These are phyloP conservation scores for Naganishia cerealis DNA, from an alignment of 1,284 basidiomycete species.

Conservation along the genomic window DNA sequence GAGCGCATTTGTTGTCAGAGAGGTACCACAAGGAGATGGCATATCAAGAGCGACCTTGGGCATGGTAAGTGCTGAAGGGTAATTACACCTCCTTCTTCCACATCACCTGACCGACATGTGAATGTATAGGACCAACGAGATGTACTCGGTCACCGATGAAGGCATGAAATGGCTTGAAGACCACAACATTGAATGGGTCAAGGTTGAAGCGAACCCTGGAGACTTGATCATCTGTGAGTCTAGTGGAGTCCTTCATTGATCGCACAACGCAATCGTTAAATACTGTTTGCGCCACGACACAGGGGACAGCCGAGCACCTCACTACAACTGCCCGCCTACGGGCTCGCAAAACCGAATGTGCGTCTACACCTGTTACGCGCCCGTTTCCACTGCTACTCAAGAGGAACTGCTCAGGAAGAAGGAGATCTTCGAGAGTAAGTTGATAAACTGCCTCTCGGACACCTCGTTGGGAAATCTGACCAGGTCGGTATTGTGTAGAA, in stretches of 20 bases:
- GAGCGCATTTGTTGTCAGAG: constrained; percentile 42
- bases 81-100: constrained; percentile 42
- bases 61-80: constrained; percentile 45
- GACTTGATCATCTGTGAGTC: constrained; percentile 45
- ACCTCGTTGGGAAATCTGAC: background rate
- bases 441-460: background rate
- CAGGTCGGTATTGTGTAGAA: background rate
- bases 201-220: constrained; percentile 43
- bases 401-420: constrained; percentile 24
- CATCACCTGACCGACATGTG: background rate
- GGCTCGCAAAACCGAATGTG: constrained; percentile 10
- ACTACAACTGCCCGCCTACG: constrained; percentile 23
- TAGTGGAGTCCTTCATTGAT: background rate
- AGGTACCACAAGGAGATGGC: constrained; percentile 37
- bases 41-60: constrained; percentile 5
- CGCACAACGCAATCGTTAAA: background rate
- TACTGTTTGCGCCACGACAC: no score
- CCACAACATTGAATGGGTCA: constrained; percentile 43
- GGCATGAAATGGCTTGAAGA: constrained; percentile 44
- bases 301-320: constrained; percentile 27
- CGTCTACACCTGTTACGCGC: constrained; percentile 25
- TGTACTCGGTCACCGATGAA: constrained; percentile 44
- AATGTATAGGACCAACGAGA: constrained; percentile 36
- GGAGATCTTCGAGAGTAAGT: constrained; percentile 24
- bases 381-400: constrained; percentile 13